Conservation (phyloP, 2,329 filamentous ascomycete genomes). For the Samsoniella hepiali region DNA sequence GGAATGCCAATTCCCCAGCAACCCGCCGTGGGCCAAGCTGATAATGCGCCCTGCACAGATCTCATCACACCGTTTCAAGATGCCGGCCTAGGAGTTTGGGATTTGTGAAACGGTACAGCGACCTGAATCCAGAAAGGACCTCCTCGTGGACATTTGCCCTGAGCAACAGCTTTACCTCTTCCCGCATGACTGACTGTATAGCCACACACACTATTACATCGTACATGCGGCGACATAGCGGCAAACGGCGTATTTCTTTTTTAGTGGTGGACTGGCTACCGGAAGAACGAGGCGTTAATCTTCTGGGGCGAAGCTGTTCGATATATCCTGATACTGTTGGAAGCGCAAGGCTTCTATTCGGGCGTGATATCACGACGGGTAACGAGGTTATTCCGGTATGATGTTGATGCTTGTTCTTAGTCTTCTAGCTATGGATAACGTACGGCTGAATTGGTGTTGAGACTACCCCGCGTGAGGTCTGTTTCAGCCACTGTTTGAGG, state of each 20-base stretch:
- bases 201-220: not conserved
- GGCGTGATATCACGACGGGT: no score
- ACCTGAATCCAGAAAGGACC: not conserved
- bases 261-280: not conserved
- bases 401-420: no score
- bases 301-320: slow-evolving; percentile 5
- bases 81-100: slow-evolving; percentile 14
- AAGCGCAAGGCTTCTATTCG: no score
- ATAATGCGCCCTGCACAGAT: slow-evolving; percentile 33
- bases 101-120: slow-evolving; percentile 6
- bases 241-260: not conserved
- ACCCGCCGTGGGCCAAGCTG: slow-evolving; percentile 37
- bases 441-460: no score
- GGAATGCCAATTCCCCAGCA: slow-evolving; percentile 38
- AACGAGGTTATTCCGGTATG: no score
- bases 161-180: slow-evolving; percentile 14
- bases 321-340: not conserved
- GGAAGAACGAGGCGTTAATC: not conserved
- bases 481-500: no score
- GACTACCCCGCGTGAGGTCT: no score
- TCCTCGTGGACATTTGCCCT: not conserved
- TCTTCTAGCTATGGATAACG: no score
- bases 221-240: slow-evolving; percentile 8
- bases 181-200: slow-evolving; percentile 15
- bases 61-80: slow-evolving; percentile 24